Base-by-base conservation (phyloP, 169 alveolate species). In the Plasmodium knowlesi region DNA sequence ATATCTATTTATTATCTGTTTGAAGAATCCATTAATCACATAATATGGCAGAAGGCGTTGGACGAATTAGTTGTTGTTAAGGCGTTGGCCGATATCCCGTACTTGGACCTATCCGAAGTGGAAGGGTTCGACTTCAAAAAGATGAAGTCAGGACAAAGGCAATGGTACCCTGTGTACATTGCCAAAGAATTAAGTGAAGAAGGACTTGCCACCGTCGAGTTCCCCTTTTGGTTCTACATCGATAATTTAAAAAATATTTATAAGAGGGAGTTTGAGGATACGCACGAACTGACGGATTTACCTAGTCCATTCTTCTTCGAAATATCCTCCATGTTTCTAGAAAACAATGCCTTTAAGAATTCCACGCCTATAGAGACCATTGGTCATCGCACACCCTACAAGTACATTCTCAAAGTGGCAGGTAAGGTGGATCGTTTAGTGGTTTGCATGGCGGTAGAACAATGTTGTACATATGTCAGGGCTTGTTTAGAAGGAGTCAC, bases 91-190 rank as follows among this genome's bases (percentile, higher is more conserved):
- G 97, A 96, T 82, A 93, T 96, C 0, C 96, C 96, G 32, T 91
- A 90, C 25, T 94, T 96, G 41, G 96, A 95, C 37, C 30, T 96
- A 12, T 41, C 95, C 0, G 93, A 92, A 34, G 91, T 84, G 34
- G 97, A 96, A 95, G 97, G 97, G 0, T 96, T 92, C 57, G 97
- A 83, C 30, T 70, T 96, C 28, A 82, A 93, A 30, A 95, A 92
- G 41, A 91, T 96, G 81, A 96, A 95, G 39, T 94, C 96, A 3
- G 97, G 97, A n/a, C 97, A 96, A 81, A 95, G 95, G 54, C 95
- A 95, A 43, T 96, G 97, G 97, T 80, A 94, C 37, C 97, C 97
- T n/a, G 81, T 96, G 19, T 96, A 96, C 30, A 86, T 96, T 41
- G 96, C 95, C 2, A 96, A 96, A 76, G 94, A 95, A 16, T 92